Conservation (phyloP, 1,284 basidiomycete genomes). For the Leccinum pachyderme region DNA sequence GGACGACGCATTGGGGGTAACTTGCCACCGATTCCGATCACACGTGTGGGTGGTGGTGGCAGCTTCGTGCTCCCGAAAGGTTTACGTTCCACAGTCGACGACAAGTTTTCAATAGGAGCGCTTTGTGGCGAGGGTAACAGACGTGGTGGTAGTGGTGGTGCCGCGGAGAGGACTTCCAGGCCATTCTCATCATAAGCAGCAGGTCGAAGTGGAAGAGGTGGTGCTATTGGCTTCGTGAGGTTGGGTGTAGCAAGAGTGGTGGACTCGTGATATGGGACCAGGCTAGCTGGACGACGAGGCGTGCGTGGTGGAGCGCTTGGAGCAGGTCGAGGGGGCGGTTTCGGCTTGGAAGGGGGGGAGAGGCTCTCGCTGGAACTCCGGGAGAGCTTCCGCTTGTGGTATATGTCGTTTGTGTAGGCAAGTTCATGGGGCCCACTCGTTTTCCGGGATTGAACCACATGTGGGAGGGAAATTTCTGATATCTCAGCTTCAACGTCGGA, state of each 20-base stretch:
- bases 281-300: conserved; percentile 15
- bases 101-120: conserved; percentile 9
- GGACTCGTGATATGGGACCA: neutral
- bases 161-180: conserved; percentile 8
- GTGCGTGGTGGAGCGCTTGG: conserved; percentile 20
- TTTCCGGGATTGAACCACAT: conserved; percentile 4
- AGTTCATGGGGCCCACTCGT: conserved; percentile 4
- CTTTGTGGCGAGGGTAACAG: neutral
- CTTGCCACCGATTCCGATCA: conserved; percentile 64
- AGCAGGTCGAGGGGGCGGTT: conserved; percentile 21
- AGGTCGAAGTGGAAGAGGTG: conserved; percentile 29
- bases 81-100: conserved; percentile 42
- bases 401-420: neutral
- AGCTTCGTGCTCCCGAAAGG: conserved; percentile 44
- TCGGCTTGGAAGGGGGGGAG: conserved; percentile 18
- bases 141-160: conserved; percentile 31
- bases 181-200: conserved; percentile 7
- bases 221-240: conserved; percentile 16
- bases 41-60: conserved; percentile 71
- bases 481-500: conserved; percentile 32
- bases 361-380: conserved; percentile 26
- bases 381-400: conserved; percentile 10
- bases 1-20: conserved; percentile 59
- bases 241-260: conserved; percentile 3
- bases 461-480: conserved; percentile 21